These are phyloP conservation scores for Phaeosphaeria sp. DNA, from an alignment of 2,329 filamentous ascomycete genomes.

Conservation along the genomic window DNA sequence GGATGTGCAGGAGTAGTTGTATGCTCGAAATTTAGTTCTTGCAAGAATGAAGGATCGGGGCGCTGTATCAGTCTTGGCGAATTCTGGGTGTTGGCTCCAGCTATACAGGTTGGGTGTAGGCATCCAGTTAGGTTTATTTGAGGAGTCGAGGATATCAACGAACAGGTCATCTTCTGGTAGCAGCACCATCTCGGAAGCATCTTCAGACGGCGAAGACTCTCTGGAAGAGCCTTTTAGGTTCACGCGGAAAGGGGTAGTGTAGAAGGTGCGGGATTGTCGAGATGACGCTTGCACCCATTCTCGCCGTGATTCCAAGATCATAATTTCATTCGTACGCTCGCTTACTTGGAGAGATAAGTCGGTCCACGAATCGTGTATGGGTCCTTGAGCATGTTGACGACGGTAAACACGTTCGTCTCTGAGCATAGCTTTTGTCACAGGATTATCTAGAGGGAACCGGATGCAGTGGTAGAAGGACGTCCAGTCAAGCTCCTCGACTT, in stretches of 20 bases:
- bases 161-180: constrained; percentile 40
- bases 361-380: constrained; percentile 77
- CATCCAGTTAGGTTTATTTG: constrained; percentile 49
- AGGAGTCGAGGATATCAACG: constrained; percentile 30
- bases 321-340: constrained; percentile 63
- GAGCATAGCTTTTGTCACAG: constrained; percentile 50
- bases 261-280: constrained; percentile 69
- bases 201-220: constrained; percentile 9
- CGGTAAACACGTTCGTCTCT: constrained; percentile 65
- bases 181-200: constrained; percentile 6
- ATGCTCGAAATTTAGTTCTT: constrained; percentile 62
- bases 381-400: constrained; percentile 71
- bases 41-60: constrained; percentile 57
- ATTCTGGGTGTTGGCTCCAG: constrained; percentile 56
- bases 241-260: constrained; percentile 63
- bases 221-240: constrained; percentile 15
- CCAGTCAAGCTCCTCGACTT: constrained; percentile 69
- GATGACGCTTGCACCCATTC: constrained; percentile 68
- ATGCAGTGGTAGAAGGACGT: constrained; percentile 73
- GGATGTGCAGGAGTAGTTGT: constrained; percentile 59
- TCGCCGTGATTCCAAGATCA: constrained; percentile 71
- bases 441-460: constrained; percentile 63
- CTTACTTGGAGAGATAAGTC: constrained; percentile 68
- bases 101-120: constrained; percentile 48
- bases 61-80: constrained; percentile 53